Evolutionary conservation across 2,329 filamentous ascomycete species (phyloP).

Genomic region (Aspergillus sp.): DNA sequence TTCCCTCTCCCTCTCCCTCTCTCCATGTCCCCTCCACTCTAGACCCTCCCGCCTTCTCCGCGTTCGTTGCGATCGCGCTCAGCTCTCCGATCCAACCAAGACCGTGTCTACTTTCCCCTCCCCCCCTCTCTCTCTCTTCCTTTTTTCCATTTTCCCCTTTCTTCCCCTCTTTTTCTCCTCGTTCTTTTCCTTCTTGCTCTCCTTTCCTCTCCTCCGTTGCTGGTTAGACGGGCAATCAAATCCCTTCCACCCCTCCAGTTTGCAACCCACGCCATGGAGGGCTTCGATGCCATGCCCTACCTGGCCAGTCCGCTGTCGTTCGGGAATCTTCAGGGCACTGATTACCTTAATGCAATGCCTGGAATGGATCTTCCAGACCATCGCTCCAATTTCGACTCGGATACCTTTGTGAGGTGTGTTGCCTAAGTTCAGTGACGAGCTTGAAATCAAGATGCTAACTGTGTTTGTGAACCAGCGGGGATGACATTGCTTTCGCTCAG

Average conservation of each 20-base stretch:
- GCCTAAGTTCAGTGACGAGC: not conserved
- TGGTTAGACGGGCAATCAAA: not conserved
- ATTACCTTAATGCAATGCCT: constrained; percentile 46
- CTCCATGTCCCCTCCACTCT: constrained; percentile 4
- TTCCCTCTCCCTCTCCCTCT: constrained; percentile 2
- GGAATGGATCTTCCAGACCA: constrained; percentile 54
- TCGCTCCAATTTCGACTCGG: constrained; percentile 56
- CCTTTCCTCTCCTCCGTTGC: not conserved
- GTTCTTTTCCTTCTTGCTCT: not conserved
- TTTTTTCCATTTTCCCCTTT: not conserved
- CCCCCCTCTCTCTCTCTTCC: not conserved
- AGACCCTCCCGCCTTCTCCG: constrained; percentile 6
- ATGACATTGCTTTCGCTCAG: constrained; percentile 48
- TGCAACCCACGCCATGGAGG: constrained; percentile 41
- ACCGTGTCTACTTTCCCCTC: not conserved
- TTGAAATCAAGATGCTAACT: no score
- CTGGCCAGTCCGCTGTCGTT: constrained; percentile 54
- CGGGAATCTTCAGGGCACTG: constrained; percentile 45
- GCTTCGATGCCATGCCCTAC: constrained; percentile 62
- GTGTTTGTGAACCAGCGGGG: constrained; percentile 35
- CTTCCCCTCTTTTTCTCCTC: not conserved
- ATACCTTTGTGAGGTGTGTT: constrained; percentile 56
- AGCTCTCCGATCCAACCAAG: no score
- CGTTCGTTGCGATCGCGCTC: constrained; percentile 5
- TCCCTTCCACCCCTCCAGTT: not conserved